A percentile compares a stretch with the other conserved stretches of the same genome.
These are phyloP conservation scores for Mucor mucedo DNA, from an alignment of 371 early-diverging fungal genomes.

Conservation along the genomic window DNA sequence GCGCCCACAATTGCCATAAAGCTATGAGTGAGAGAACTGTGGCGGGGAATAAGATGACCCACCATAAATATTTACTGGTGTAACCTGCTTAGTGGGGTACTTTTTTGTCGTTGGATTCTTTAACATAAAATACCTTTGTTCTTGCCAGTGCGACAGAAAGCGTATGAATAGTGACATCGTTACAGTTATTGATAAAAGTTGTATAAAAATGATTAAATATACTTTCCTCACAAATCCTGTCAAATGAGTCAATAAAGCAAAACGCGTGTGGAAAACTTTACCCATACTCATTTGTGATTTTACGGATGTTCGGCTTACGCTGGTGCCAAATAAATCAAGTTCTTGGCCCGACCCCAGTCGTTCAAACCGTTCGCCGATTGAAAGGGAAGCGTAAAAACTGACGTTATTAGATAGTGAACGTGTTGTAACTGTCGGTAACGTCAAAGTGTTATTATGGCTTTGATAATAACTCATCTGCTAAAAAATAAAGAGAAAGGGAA, in stretches of 20 bases:
- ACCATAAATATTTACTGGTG: constrained; percentile 42
- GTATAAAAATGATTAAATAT: constrained; percentile 12
- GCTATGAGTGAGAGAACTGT: constrained; percentile 24
- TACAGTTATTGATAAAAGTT: neutral
- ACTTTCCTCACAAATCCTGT: constrained; percentile 29
- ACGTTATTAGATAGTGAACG: constrained; percentile 5
- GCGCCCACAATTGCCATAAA: constrained; percentile 49
- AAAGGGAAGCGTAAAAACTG: constrained; percentile 15
- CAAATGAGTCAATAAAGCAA: neutral
- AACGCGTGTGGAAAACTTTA: neutral
- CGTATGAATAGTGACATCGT: constrained; percentile 8
- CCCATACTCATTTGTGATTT: constrained; percentile 45
- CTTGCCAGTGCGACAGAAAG: constrained; percentile 17
- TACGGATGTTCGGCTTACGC: constrained; percentile 36
- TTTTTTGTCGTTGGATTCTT: neutral
- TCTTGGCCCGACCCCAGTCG: constrained; percentile 43
- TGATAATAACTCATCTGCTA: constrained; percentile 2
- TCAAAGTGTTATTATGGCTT: constrained; percentile 1
- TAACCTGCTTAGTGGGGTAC: neutral
- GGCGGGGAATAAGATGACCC: constrained; percentile 38
- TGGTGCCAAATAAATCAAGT: constrained; percentile 45
- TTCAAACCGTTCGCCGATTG: constrained; percentile 27
- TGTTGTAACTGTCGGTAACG: constrained; percentile 9
- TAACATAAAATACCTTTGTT: constrained; percentile 17
- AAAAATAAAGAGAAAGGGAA: neutral